These are phyloP conservation scores for Cryptococcus jaspeensis DNA, from an alignment of 1,284 basidiomycete species.

Conservation along the genomic window DNA sequence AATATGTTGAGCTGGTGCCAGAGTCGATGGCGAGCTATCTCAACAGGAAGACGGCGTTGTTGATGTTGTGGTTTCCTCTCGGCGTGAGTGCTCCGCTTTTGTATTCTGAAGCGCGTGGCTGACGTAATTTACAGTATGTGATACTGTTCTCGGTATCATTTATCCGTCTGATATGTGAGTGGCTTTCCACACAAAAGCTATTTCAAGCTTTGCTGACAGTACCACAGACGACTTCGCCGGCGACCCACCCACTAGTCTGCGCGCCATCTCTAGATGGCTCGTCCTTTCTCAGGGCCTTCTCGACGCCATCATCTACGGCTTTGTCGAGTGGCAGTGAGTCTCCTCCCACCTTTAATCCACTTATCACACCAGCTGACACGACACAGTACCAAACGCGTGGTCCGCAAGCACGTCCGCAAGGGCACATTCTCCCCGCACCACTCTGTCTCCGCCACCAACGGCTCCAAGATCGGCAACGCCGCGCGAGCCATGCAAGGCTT, in stretches of 20 bases:
- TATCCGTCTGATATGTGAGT: constrained; percentile 48
- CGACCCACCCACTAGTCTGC: constrained; percentile 34
- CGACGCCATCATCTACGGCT: constrained; percentile 51
- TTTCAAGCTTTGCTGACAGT: background rate
- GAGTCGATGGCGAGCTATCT: constrained; percentile 51
- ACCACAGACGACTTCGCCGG: constrained; percentile 42
- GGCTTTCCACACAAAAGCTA: background rate
- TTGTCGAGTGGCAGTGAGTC: constrained; percentile 51
- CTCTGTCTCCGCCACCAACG: background rate
- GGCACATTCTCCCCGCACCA: constrained; percentile 13
- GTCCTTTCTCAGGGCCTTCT: constrained; percentile 50
- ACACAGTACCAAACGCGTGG: constrained; percentile 20
- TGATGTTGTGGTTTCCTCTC: constrained; percentile 52
- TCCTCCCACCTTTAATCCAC: background rate
- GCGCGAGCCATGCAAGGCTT: background rate
- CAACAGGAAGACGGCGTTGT: constrained; percentile 51
- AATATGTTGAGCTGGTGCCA: constrained; percentile 41
- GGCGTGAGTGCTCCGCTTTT: constrained; percentile 35
- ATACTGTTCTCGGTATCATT: constrained; percentile 50
- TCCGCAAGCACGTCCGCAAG: constrained; percentile 15
- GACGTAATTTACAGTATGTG: constrained; percentile 30
- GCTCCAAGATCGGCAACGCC: background rate
- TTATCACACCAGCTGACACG: background rate
- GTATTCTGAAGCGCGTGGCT: background rate
- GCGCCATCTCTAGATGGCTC: constrained; percentile 51